phyloP scores from a whole-genome alignment of 192 early-diverging fungal species.

The Chytriomyces sp. region DNA sequence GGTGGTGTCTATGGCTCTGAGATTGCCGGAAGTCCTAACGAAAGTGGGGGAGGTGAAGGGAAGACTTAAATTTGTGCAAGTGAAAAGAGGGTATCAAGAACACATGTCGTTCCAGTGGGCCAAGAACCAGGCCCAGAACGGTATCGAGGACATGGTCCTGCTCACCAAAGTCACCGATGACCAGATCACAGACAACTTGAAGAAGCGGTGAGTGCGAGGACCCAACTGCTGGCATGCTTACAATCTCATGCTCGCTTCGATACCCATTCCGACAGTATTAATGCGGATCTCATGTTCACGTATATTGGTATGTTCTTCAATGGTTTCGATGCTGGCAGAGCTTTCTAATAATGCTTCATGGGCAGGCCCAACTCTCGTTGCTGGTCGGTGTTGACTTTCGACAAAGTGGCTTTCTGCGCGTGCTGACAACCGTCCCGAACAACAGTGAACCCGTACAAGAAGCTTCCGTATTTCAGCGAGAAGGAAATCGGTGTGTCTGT shows the following conservation, averaged over 20 bases:
- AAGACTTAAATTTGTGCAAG: too few relatives aligned
- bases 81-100: too few relatives aligned
- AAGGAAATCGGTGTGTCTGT: slow-evolving; percentile 72
- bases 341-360: too few relatives aligned
- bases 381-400: slow-evolving; percentile 36
- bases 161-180: slow-evolving; percentile 91
- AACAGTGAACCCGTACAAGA: slow-evolving; percentile 95
- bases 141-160: slow-evolving; percentile 85
- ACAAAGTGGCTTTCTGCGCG: too few relatives aligned
- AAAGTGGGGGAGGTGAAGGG: too few relatives aligned
- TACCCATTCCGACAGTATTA: slow-evolving; percentile 36
- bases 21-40: too few relatives aligned
- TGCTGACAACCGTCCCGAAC: too few relatives aligned
- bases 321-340: too few relatives aligned
- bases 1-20: too few relatives aligned
- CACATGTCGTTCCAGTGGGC: slow-evolving; percentile 33
- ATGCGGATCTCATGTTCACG: slow-evolving; percentile 76
- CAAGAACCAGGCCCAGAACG: slow-evolving; percentile 35
- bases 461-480: slow-evolving; percentile 92
- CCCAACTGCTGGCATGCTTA: slow-evolving; percentile 27
- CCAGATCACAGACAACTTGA: slow-evolving; percentile 88
- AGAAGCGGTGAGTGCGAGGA: slow-evolving; percentile 79
- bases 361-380: slow-evolving; percentile 66
- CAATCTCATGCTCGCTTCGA: not conserved
- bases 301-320: slow-evolving; percentile 70